phyloP scores from a whole-genome alignment of 768 basidiomycete genomes.

The Pleurotus salmoneostramineus region DNA sequence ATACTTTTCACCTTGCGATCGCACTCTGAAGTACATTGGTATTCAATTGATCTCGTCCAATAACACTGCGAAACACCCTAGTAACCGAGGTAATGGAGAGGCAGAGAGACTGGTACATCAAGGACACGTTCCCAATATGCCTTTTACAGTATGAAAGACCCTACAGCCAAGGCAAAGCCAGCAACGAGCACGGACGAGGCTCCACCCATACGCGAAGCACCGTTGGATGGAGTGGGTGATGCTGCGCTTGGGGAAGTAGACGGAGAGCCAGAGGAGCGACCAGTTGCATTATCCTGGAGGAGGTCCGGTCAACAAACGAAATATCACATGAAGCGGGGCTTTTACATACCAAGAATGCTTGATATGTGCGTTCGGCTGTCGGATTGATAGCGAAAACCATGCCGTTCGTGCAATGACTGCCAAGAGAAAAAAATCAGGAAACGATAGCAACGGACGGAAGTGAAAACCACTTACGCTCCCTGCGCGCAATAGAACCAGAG shows the following conservation, averaged over 20 bases:
- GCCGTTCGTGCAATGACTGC: slow-evolving; percentile 41
- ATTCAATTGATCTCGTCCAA: neutral
- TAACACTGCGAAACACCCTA: neutral
- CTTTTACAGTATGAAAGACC: neutral
- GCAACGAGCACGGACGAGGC: neutral
- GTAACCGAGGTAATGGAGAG: neutral
- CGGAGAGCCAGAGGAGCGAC: neutral
- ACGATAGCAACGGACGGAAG: neutral
- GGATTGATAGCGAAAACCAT: slow-evolving; percentile 60
- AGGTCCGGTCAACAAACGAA: neutral
- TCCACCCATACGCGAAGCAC: neutral
- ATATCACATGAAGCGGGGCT: neutral
- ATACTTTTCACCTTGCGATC: too few species aligned
- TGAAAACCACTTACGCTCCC: slow-evolving; percentile 19
- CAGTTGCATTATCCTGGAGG: slow-evolving; percentile 21
- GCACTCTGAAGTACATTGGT: too few species aligned
- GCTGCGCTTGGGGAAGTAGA: slow-evolving; percentile 1
- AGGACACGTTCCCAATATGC: neutral
- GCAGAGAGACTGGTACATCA: neutral
- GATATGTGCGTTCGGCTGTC: slow-evolving; percentile 38
- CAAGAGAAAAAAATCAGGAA: neutral
- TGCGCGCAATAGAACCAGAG: slow-evolving; percentile 55
- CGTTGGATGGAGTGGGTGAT: slow-evolving; percentile 2
- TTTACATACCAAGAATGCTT: slow-evolving; percentile 28
- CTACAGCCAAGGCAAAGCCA: neutral